A percentile compares a stretch with the other conserved stretches of the same genome.
phyloP scores from a whole-genome alignment of 2,329 filamentous ascomycete genomes.

The Hawksworthiomyces lignivorus region DNA sequence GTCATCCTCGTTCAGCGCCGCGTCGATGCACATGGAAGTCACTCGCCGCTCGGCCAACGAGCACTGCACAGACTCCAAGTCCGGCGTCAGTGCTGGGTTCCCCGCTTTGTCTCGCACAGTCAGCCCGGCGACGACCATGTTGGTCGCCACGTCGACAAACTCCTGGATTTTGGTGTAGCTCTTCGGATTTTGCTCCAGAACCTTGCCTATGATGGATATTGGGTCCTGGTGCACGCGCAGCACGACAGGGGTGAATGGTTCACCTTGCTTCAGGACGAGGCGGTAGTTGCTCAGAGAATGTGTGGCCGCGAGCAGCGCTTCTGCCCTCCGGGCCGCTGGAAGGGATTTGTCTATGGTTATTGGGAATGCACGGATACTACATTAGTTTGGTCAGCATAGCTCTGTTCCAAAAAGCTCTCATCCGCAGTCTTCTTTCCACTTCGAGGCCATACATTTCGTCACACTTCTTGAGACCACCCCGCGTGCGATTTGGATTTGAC shows the following conservation, averaged over 20 bases:
- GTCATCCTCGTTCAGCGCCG: conserved; percentile 66
- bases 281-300: conserved; percentile 70
- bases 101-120: conserved; percentile 23
- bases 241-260: conserved; percentile 71
- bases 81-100: conserved; percentile 17
- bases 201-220: conserved; percentile 61
- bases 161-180: conserved; percentile 70
- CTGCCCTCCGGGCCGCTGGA: conserved; percentile 45
- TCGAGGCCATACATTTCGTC: conserved; percentile 71
- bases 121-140: conserved; percentile 56
- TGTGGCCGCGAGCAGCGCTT: conserved; percentile 62
- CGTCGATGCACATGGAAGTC: conserved; percentile 72
- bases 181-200: conserved; percentile 67
- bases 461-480: conserved; percentile 71
- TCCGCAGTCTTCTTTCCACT: conserved; percentile 27
- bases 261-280: conserved; percentile 68
- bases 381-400: conserved; percentile 7
- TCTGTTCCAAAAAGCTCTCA: not conserved
- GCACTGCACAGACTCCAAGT: conserved; percentile 23
- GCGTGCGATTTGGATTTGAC: conserved; percentile 68
- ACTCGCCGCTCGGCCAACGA: conserved; percentile 54
- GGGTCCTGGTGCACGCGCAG: conserved; percentile 72
- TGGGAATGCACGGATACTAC: conserved; percentile 57
- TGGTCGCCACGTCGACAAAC: conserved; percentile 59
- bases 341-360: conserved; percentile 45